Evolutionary conservation across 73 alveolate genomes (phyloP), one percentile per base, ranked within the genome.

Genomic region (Paramecium tetraurelia): DNA sequence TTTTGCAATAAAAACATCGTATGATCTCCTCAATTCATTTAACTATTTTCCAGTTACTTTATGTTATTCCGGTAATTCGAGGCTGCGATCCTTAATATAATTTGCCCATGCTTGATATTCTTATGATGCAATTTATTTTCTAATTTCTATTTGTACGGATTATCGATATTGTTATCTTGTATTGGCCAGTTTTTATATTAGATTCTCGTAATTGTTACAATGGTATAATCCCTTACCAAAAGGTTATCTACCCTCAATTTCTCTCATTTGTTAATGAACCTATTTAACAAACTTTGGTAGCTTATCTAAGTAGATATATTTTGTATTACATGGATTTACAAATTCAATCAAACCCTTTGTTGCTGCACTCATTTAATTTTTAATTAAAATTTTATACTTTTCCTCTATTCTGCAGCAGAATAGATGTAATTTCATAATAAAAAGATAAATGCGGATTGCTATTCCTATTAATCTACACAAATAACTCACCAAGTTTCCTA

Each of bases 351-450:
- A 35, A 20, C 90, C 90, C 16, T 80, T 80, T 31, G 90, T 53
- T 63, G 57, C 50, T 63, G 29, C 41, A 63, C 84, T 63, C 84
- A 63, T 63, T 63, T 53, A 53, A 53, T 53, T 53, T 53, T 53
- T 53, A 53, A 53, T 53, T 53, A 53, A 53, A 53, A n/a, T 53
- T 53, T 53, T 53, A 53, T 53, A 53, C 69, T 68, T 68, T 33
- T 68, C 12, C 7, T 27, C 0, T 27, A 53, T 16, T 53, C 69
- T 18, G 0, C n/a, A 53, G 5, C 29, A 53, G 7, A 12, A 89
- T 89, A 92, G 94, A 89, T 50, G 84, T 89, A 20, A 71, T 89
- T 53, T 43, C 71, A 83, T 1, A 27, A 1, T 31, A 71, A 12
- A 72, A 48, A 7, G 35, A 71, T 18, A 38, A 63, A 27, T 59